Conservation (phyloP, 208 protist genomes). For the Leishmania tropica region DNA sequence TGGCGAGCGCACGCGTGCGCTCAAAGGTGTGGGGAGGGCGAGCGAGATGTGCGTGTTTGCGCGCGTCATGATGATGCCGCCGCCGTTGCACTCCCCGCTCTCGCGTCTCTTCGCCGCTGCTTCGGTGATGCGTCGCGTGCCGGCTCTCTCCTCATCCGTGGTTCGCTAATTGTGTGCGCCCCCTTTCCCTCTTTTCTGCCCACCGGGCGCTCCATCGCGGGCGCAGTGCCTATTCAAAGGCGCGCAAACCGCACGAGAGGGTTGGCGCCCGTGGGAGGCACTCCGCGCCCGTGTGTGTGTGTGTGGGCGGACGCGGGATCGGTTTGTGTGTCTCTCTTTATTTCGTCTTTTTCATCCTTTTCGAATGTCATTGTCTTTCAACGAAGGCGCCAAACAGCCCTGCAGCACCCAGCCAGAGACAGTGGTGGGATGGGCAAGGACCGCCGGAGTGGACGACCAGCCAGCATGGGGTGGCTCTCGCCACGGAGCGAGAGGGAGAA, state of each 20-base stretch:
- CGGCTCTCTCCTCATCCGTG: neutral
- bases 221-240: too few species aligned
- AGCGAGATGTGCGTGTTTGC: neutral
- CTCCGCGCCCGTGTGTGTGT: neutral
- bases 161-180: neutral
- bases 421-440: neutral
- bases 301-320: neutral
- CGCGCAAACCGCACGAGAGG: neutral
- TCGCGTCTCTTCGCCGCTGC: neutral
- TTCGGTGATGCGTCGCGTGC: neutral
- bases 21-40: neutral
- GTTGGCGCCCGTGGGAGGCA: neutral
- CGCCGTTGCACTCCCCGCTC: neutral
- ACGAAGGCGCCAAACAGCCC: neutral
- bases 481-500: neutral
- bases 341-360: neutral
- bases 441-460: neutral
- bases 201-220: too few species aligned
- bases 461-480: neutral
- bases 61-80: neutral
- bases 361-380: neutral
- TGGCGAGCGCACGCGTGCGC: neutral
- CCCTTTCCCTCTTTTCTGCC: neutral
- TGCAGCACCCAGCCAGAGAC: neutral
- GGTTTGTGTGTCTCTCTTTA: neutral